A percentile compares a stretch with the other conserved stretches of the same genome.
Conservation (phyloP, 768 basidiomycete genomes). For the Suillus americanus region DNA sequence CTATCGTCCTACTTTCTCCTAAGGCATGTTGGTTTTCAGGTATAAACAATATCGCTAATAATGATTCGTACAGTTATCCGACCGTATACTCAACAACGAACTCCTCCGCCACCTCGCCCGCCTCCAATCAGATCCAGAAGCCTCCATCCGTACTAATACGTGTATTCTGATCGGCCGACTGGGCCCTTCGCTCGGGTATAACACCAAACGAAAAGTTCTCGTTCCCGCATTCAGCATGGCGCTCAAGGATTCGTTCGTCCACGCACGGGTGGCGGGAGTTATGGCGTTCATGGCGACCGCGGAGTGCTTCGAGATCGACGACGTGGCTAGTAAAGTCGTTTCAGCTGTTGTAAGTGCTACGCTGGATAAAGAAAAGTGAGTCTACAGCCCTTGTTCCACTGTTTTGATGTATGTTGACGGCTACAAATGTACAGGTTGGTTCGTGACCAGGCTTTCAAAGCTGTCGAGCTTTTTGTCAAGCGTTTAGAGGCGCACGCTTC, state of each 20-base stretch:
- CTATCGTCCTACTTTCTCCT: slow-evolving; percentile 79
- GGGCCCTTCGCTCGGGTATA: slow-evolving; percentile 78
- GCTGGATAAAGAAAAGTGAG: slow-evolving; percentile 92
- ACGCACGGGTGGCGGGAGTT: slow-evolving; percentile 88
- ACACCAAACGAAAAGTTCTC: slow-evolving; percentile 94
- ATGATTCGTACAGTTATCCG: slow-evolving; percentile 59
- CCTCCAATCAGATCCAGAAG: slow-evolving; percentile 88
- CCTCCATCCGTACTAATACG: slow-evolving; percentile 96
- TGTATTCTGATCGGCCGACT: slow-evolving; percentile 94
- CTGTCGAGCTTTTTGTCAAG: slow-evolving; percentile 84
- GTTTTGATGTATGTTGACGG: background rate
- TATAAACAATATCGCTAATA: background rate
- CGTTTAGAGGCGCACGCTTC: slow-evolving; percentile 76
- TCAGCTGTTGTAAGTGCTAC: slow-evolving; percentile 78
- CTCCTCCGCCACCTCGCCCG: slow-evolving; percentile 90
- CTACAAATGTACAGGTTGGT: slow-evolving; percentile 58
- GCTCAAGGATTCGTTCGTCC: slow-evolving; percentile 88
- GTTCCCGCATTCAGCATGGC: slow-evolving; percentile 92
- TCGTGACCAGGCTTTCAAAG: slow-evolving; percentile 94
- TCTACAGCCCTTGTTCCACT: background rate
- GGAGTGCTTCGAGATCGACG: slow-evolving; percentile 86
- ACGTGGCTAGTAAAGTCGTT: slow-evolving; percentile 86
- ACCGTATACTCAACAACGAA: slow-evolving; percentile 95
- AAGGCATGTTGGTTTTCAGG: slow-evolving; percentile 52
- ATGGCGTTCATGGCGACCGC: slow-evolving; percentile 96